Evolutionary conservation across 208 protist species (phyloP), one percentile per base, ranked within the genome.

Genomic region (Leishmania braziliensis): DNA sequence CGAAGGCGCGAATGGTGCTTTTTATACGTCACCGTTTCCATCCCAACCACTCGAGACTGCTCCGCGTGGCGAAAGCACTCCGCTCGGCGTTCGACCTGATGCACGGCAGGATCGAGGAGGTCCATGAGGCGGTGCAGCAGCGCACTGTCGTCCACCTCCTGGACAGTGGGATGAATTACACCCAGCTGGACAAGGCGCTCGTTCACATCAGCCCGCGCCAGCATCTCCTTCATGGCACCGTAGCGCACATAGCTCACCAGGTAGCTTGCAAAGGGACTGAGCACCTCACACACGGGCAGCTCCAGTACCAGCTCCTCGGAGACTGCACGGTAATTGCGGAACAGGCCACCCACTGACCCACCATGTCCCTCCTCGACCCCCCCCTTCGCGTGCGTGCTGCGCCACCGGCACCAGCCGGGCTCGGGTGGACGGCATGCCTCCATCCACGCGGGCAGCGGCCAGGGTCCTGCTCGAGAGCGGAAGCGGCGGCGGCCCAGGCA

Each of bases 161-260:
- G 93, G 66, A 95, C 78, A 26, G 87, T 77, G 58, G 91, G 90
- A 56, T 89, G 85, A n/a, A 95, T 86, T 33, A 96, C 53, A 54
- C 88, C 89, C 39, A 96, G 79, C 75, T 93, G 88, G 36, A 89
- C 71, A 53, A 98, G 84, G 5, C 79, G 79, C 39, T 91, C 83
- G 74, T 93, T 93, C 39, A 96, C 91, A 75, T 97, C 86, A 33
- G 90, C 87, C 6, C 91, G 85, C 10, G 91, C 90, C 48, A 98
- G 81, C 43, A 93, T 76, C 71, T 93, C 94, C n/a, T 70, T 60
- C 10, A 87, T 87, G 12, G 85, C 81, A 50, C 83, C 93, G 84
- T 90, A 96, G 33, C 91, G 91, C 12, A 96, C 84, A 77, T 94
- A 93, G 14, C 92, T 89, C 29, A 96, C 91, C 33, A 98, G 90